phyloP scores from a whole-genome alignment of 257 asterid genomes.

The Asclepias syriaca region DNA sequence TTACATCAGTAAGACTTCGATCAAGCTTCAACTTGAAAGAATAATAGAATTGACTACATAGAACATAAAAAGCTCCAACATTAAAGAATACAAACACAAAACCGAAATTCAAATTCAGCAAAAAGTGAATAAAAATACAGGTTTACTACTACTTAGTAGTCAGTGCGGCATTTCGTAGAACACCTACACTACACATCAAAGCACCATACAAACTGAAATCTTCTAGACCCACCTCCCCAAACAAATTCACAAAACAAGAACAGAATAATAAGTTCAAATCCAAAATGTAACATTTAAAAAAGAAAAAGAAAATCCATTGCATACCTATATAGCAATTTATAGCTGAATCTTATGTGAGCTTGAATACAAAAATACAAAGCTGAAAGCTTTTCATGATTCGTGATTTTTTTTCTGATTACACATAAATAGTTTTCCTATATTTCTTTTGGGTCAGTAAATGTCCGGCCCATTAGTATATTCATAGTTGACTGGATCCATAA shows the following conservation, averaged over 20 bases:
- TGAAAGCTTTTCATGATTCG: not conserved
- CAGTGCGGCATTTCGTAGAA: conserved; percentile 6
- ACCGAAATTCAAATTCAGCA: too few species aligned
- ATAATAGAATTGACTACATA: not conserved
- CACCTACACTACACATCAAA: not conserved
- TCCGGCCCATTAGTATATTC: not conserved
- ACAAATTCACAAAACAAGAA: not conserved
- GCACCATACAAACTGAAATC: not conserved
- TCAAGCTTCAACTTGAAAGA: not conserved
- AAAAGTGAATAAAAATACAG: too few species aligned
- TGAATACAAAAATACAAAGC: not conserved
- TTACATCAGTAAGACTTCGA: not conserved
- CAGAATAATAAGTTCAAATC: not conserved
- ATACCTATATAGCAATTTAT: not conserved
- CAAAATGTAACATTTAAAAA: too few species aligned
- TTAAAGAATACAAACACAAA: not conserved
- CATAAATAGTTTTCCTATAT: not conserved
- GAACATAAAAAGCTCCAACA: not conserved
- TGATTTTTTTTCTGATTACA: not conserved
- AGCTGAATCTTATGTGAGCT: not conserved
- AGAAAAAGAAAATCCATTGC: not conserved
- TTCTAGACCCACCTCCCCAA: not conserved
- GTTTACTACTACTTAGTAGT: not conserved
- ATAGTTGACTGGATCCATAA: not conserved
- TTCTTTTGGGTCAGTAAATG: not conserved